phyloP scores from a whole-genome alignment of 2,329 filamentous ascomycete genomes.

The Pseudopyricularia cyperi region DNA sequence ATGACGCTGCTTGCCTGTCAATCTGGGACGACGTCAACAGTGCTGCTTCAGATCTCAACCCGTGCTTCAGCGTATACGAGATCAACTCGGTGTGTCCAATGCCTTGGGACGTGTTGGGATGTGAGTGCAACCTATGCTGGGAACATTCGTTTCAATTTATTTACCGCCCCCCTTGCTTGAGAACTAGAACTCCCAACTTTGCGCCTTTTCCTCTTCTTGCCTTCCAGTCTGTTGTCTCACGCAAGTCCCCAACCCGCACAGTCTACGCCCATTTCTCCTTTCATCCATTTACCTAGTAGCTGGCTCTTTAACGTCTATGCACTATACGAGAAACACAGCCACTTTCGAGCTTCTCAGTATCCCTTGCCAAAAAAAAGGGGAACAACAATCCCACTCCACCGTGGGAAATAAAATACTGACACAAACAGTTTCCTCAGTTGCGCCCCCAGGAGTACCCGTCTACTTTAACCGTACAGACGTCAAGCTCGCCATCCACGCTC shows the following conservation, averaged over 20 bases:
- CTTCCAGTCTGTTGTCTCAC: too few relatives aligned
- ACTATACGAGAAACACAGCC: too few relatives aligned
- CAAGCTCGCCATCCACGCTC: conserved; percentile 43
- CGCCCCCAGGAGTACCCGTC: conserved; percentile 44
- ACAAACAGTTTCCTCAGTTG: conserved; percentile 3
- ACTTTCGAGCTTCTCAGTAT: too few relatives aligned
- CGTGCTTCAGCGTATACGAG: conserved; percentile 60
- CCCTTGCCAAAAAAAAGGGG: too few relatives aligned
- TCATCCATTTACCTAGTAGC: too few relatives aligned
- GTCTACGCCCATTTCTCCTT: too few relatives aligned
- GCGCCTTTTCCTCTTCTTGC: neutral
- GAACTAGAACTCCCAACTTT: too few relatives aligned
- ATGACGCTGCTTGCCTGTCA: conserved; percentile 36
- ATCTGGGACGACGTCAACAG: conserved; percentile 42
- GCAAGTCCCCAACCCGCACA: too few relatives aligned
- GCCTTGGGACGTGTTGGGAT: conserved; percentile 28
- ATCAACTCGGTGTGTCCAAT: conserved; percentile 54
- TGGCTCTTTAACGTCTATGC: too few relatives aligned
- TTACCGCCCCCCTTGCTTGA: too few relatives aligned
- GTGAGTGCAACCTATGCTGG: neutral
- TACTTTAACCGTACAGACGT: conserved; percentile 35
- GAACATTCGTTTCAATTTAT: neutral
- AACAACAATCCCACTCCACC: too few relatives aligned
- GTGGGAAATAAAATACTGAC: neutral
- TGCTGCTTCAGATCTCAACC: conserved; percentile 38